Base-by-base conservation (phyloP, 2,329 filamentous ascomycete genomes). In the Coniella vitis region DNA sequence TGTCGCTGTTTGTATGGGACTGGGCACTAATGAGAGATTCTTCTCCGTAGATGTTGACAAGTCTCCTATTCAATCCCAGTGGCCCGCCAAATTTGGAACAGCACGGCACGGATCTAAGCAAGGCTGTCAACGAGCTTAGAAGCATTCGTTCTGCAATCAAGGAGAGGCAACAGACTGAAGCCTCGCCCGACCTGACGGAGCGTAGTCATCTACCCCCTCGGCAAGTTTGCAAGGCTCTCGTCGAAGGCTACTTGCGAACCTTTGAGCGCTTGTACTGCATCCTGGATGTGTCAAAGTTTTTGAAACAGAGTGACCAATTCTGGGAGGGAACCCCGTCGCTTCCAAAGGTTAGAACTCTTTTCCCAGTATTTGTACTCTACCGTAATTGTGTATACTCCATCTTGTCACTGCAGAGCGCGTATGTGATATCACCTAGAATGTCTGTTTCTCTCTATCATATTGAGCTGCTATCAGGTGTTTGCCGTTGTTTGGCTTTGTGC, bases 231-330 rank as follows among this genome's bases (percentile, higher is more conserved):
- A 76, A 81, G 48, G 60, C 69, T 43, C 67, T 82, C 1, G 63
- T 81, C n/a, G 66, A 73, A 9, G 60, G 66, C 29, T 81, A 82
- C 63, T 62, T 84, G 16, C 66, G 75, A 40, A 74, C 74, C 1
- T 71, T 78, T 37, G 78, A 83, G 56, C 74, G 74, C 2, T 72
- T 76, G 14, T 71, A 77, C 52, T 71, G 81, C 4, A 69, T 84
- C 20, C 52, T 84, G 10, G 75, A 84, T 58, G 59, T 77, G 1
- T 78, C 79, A 0, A 75, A 71, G 0, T 83, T 84, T 53, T 64
- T 69, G 40, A 64, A 65, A 8, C 73, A 79, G 32, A 83, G 81
- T 55, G 65, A 67, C 12, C 57, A 60, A 3, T 76, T 73, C 59
- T 78, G 74, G 74, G 63, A 67, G 21, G 65, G 67, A 14, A 67